Percentiles rank a stretch among this genome's conserved stretches.
Conservation (phyloP, 805 yeast species). For the Kazachstania martiniae region DNA sequence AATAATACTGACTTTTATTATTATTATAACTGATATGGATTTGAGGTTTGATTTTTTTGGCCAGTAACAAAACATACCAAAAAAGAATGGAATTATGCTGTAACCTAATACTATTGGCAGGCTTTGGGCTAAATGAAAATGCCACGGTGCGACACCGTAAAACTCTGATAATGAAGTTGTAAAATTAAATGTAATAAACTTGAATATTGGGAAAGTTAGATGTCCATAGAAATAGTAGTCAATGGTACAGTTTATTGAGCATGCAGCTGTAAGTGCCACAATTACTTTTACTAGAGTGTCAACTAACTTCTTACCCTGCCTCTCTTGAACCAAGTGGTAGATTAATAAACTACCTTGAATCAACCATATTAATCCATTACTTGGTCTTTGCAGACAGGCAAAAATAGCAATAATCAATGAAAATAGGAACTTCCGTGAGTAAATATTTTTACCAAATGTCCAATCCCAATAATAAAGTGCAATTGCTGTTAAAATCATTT, state of each 20-base stretch:
- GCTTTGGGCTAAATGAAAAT: conserved; percentile 75
- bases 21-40: conserved; percentile 9
- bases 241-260: conserved; percentile 31
- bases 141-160: conserved; percentile 79
- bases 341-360: conserved; percentile 38
- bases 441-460: conserved; percentile 24
- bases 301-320: conserved; percentile 5
- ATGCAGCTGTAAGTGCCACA: conserved; percentile 15
- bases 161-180: conserved; percentile 61
- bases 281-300: conserved; percentile 14
- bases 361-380: conserved; percentile 71
- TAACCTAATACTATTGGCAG: conserved; percentile 65
- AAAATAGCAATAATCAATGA: conserved; percentile 45
- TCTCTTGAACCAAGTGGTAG: conserved; percentile 4
- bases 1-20: conserved; percentile 28
- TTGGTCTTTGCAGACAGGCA: conserved; percentile 72
- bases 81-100: conserved; percentile 49
- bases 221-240: conserved; percentile 54
- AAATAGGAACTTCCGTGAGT: conserved; percentile 16
- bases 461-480: conserved; percentile 70
- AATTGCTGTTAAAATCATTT: conserved; percentile 54
- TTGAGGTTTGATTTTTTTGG: conserved; percentile 3
- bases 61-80: conserved; percentile 27
- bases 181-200: conserved; percentile 72
- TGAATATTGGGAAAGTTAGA: conserved; percentile 49